Evolutionary conservation across 2,329 filamentous ascomycete species (phyloP).

Genomic region (Taxawa tesnikishii): DNA sequence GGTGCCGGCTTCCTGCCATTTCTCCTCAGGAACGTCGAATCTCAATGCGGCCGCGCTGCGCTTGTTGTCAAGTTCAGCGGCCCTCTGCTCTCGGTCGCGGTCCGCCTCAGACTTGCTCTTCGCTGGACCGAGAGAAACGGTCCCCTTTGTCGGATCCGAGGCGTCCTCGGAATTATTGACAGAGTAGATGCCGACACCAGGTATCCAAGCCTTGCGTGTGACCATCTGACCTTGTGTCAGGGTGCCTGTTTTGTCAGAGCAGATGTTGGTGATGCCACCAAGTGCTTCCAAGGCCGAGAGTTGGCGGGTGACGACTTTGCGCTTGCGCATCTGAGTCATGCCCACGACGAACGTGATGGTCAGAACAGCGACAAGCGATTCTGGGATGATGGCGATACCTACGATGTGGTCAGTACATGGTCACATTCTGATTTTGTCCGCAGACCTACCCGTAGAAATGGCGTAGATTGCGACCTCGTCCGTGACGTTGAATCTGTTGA

Average conservation of each 20-base stretch:
- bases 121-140: slow-evolving; percentile 33
- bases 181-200: slow-evolving; percentile 46
- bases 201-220: slow-evolving; percentile 49
- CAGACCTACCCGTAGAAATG: slow-evolving; percentile 38
- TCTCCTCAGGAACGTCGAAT: slow-evolving; percentile 2
- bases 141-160: slow-evolving; percentile 47
- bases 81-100: slow-evolving; percentile 5
- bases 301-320: slow-evolving; percentile 54
- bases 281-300: slow-evolving; percentile 53
- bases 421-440: not conserved
- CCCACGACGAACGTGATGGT: slow-evolving; percentile 39
- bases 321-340: slow-evolving; percentile 51
- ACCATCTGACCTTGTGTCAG: slow-evolving; percentile 48
- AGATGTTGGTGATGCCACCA: slow-evolving; percentile 53
- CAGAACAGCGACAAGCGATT: slow-evolving; percentile 28
- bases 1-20: not conserved
- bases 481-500: slow-evolving; percentile 42
- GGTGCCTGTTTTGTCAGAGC: slow-evolving; percentile 59
- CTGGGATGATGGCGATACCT: slow-evolving; percentile 48
- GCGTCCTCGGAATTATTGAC: slow-evolving; percentile 45
- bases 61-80: slow-evolving; percentile 5
- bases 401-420: not conserved
- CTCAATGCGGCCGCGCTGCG: slow-evolving; percentile 4
- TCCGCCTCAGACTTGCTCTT: slow-evolving; percentile 9
- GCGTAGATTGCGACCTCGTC: slow-evolving; percentile 55